Base-by-base conservation (phyloP, 352 stramenopile genomes). In the Aphanomyces stellatus region DNA sequence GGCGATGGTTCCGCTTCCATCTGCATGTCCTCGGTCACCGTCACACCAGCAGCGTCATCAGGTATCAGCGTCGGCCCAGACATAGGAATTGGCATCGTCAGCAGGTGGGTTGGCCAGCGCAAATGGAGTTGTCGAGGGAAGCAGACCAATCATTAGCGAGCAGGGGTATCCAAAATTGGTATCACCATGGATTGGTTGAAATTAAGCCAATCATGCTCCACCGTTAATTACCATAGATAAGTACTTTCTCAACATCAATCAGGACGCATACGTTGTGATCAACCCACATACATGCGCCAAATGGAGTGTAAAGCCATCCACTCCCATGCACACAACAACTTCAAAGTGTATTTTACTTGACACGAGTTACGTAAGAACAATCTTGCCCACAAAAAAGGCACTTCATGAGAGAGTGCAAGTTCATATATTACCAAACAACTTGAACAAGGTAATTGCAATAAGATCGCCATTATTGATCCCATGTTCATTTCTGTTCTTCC, bases 91-190 rank as follows among this genome's bases (percentile, higher is more conserved):
- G 42, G 13, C 42, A 22, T 22, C 19, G 8, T 7, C 5, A 8
- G 6, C 8, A 22, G 8, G 42, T 51, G 6, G 42, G 42, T 8
- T 37, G 19, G 7, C 8, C 25, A 13, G 25, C 15, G 27, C 8
- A 37, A 57, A 57, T 57, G 25, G 4, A 57, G 25, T 19, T n/a
- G 30, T 24, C 49, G 33, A 57, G n/a, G 25, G 49, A 37, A 57
- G 49, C 30, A 37, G 49, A 57, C 49, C 49, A 57, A 57, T 57
- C 25, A 57, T 57, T 51, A 22, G 6, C 42, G 13, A 51, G 8
- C 42, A 13, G 25, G 49, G 17, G 25, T 46, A 46, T 46, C 37
- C 37, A 46, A 46, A 46, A n/a, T n/a, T 46, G 37, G 37, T n/a
- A 46, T 19, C n/a, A 0, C 13, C n/a, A n/a, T 46, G 13, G 11